These are phyloP conservation scores for Aureobasidium sp. DNA, from an alignment of 2,329 filamentous ascomycete species.

Conservation along the genomic window DNA sequence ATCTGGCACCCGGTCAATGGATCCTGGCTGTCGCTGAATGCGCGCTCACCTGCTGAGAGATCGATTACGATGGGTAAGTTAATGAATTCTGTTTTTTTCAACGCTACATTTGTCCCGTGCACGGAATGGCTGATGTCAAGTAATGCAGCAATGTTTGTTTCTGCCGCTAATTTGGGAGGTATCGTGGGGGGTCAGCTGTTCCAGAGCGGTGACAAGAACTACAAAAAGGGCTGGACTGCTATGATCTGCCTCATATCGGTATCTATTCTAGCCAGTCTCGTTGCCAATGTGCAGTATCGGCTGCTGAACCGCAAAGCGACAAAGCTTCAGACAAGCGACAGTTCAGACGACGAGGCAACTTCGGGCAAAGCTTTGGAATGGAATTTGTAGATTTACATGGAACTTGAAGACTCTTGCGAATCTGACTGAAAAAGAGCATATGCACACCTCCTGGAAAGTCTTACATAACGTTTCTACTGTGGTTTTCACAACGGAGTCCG, in stretches of 20 bases:
- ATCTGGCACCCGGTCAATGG: conserved; percentile 19
- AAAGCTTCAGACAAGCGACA: too few species aligned
- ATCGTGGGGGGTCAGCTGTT: conserved; percentile 23
- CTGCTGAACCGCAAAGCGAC: conserved; percentile 15
- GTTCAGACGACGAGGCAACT: too few species aligned
- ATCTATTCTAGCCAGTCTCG: conserved; percentile 12
- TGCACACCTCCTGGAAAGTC: too few species aligned
- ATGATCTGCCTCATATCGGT: conserved; percentile 17
- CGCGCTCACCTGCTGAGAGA: conserved; percentile 20
- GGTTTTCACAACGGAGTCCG: too few species aligned
- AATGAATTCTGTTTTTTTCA: neutral
- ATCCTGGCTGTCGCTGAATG: conserved; percentile 22
- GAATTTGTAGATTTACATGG: too few species aligned
- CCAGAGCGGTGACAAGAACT: conserved; percentile 19
- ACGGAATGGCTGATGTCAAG: too few species aligned
- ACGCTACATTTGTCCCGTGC: neutral
- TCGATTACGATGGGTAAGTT: conserved; percentile 18
- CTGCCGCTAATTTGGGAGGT: conserved; percentile 20
- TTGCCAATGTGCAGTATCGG: conserved; percentile 20
- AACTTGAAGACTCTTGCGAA: too few species aligned
- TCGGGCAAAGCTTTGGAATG: too few species aligned
- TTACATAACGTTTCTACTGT: too few species aligned
- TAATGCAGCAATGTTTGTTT: conserved; percentile 22
- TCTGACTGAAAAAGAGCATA: too few species aligned
- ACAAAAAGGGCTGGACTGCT: conserved; percentile 20